A percentile compares a stretch with the other conserved stretches of the same genome.
Evolutionary conservation across 306 rosid genomes (phyloP).

Genomic region (Fragaria ananassa): DNA sequence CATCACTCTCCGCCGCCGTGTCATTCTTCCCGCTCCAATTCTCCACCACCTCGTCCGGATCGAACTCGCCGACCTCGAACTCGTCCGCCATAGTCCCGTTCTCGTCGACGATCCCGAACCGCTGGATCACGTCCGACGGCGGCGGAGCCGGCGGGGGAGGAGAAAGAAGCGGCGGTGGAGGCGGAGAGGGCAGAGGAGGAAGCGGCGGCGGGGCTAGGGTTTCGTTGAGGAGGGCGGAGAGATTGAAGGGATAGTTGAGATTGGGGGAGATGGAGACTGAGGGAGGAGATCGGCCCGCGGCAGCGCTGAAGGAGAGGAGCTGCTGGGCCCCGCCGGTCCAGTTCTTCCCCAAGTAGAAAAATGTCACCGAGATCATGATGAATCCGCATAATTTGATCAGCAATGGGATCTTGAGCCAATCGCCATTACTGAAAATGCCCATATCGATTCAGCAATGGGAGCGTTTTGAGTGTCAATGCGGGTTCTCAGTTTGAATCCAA

Average conservation of each 20-base stretch:
- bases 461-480: background rate
- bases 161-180: background rate
- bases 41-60: conserved; percentile 57
- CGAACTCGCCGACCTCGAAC: conserved; percentile 70
- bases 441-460: conserved; percentile 31
- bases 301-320: conserved; percentile 60
- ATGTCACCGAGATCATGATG: conserved; percentile 43
- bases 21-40: conserved; percentile 67
- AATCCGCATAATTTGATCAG: conserved; percentile 46
- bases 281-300: conserved; percentile 26
- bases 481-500: too few species aligned
- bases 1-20: conserved; percentile 31
- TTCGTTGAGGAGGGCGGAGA: conserved; percentile 41
- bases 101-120: conserved; percentile 71
- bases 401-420: conserved; percentile 34
- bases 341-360: conserved; percentile 76
- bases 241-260: conserved; percentile 35
- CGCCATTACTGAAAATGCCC: conserved; percentile 25
- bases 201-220: conserved; percentile 22
- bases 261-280: conserved; percentile 63
- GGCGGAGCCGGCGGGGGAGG: conserved; percentile 28
- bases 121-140: conserved; percentile 28
- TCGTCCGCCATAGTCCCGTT: conserved; percentile 85
- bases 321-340: conserved; percentile 69
- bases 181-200: background rate